Evolutionary conservation across 192 early-diverging fungal genomes (phyloP).

Genomic region (Powellomyces hirtus): DNA sequence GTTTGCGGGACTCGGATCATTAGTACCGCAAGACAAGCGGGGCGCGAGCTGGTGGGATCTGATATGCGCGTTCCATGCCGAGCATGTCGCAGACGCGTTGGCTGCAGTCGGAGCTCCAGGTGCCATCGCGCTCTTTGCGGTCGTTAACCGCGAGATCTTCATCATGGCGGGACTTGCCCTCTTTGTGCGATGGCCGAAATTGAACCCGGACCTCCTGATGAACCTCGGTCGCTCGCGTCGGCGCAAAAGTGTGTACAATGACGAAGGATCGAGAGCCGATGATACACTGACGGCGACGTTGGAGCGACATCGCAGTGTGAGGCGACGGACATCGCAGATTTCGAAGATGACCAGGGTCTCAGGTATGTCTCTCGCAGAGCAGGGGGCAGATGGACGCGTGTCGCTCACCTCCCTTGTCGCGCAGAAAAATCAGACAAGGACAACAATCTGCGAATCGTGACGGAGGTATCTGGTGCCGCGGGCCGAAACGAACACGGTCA

Average conservation of each 20-base stretch:
- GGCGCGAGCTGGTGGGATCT: neutral
- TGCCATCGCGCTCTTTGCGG: neutral
- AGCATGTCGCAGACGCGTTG: neutral
- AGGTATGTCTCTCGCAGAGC: too few relatives aligned
- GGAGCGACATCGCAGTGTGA: neutral
- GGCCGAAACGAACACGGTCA: too few relatives aligned
- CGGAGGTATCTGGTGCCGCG: too few relatives aligned
- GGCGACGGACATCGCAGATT: neutral
- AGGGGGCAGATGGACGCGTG: too few relatives aligned
- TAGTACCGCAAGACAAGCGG: neutral
- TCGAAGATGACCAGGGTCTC: neutral
- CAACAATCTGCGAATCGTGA: too few relatives aligned
- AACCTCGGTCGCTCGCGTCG: neutral
- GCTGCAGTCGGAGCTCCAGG: neutral
- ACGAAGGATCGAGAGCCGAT: neutral
- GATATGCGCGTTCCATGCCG: neutral
- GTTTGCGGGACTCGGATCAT: neutral
- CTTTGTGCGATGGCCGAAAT: neutral
- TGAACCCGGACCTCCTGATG: neutral
- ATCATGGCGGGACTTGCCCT: neutral
- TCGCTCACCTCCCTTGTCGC: too few relatives aligned
- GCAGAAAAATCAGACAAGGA: too few relatives aligned
- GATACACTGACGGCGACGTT: conserved; percentile 1
- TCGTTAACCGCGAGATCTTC: neutral
- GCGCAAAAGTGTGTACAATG: neutral